Conservation (phyloP, 1,284 basidiomycete species). For the Fistulina hepatica region DNA sequence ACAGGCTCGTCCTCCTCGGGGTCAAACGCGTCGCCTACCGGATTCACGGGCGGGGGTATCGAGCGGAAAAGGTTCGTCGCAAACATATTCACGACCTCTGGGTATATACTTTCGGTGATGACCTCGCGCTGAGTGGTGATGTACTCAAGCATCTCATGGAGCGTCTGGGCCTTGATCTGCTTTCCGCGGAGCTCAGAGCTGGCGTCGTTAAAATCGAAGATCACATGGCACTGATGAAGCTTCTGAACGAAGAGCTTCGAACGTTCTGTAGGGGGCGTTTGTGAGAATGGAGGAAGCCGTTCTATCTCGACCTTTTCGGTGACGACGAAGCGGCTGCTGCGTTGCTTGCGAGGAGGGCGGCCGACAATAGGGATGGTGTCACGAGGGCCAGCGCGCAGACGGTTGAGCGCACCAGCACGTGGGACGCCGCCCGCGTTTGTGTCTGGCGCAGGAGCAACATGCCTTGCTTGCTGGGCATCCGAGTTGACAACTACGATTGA, state of each 20-base stretch:
- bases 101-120: constrained; percentile 96
- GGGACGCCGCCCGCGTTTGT: constrained; percentile 37
- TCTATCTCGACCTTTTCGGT: constrained; percentile 96
- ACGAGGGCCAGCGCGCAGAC: constrained; percentile 68
- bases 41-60: constrained; percentile 98
- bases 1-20: constrained; percentile 99
- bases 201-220: constrained; percentile 99
- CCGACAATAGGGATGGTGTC: constrained; percentile 93
- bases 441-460: constrained; percentile 25
- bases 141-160: constrained; percentile 99
- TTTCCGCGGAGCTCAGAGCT: constrained; percentile 94
- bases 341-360: constrained; percentile 91
- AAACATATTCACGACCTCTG: constrained; percentile 99
- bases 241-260: constrained; percentile 92
- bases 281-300: constrained; percentile 86
- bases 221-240: constrained; percentile 89
- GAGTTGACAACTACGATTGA: constrained; percentile 87
- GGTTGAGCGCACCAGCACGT: constrained; percentile 45
- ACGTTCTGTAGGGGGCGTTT: constrained; percentile 83
- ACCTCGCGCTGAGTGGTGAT: constrained; percentile 95
- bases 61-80: constrained; percentile 97
- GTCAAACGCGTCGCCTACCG: constrained; percentile 95
- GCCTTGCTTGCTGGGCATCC: constrained; percentile 55
- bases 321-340: constrained; percentile 92
- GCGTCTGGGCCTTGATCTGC: constrained; percentile 95